Evolutionary conservation across 1,139 yeast species (phyloP).

Genomic region (Torulaspora pretoriensis): DNA sequence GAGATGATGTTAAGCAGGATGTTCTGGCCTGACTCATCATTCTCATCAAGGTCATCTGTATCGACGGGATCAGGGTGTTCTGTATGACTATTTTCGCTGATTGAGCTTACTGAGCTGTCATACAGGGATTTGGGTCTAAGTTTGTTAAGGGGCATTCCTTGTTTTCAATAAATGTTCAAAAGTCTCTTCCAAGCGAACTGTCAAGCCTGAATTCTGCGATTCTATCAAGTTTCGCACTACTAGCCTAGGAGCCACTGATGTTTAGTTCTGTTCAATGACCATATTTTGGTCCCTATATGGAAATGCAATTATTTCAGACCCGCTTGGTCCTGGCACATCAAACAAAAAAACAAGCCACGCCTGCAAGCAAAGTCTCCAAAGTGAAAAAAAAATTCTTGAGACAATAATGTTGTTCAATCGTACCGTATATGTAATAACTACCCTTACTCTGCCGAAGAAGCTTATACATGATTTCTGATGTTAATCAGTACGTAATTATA

Average conservation of each 20-base stretch:
- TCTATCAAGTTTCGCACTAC: not conserved
- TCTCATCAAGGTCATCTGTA: slow-evolving; percentile 78
- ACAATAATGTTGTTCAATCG: no score
- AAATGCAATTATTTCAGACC: not conserved
- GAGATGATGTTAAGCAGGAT: slow-evolving; percentile 82
- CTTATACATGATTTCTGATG: not conserved
- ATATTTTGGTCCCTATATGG: not conserved
- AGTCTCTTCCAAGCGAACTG: not conserved
- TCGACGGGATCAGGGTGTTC: slow-evolving; percentile 17
- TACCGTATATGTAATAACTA: no score
- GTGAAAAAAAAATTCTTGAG: no score
- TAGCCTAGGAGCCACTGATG: not conserved
- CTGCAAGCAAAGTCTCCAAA: slow-evolving; percentile 1
- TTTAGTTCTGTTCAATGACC: not conserved
- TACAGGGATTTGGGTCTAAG: slow-evolving; percentile 10
- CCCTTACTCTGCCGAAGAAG: not conserved
- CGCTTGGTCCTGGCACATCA: not conserved
- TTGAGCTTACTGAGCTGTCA: slow-evolving; percentile 11
- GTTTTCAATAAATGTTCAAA: not conserved
- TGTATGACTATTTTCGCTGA: slow-evolving; percentile 4
- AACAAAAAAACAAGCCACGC: slow-evolving; percentile 5
- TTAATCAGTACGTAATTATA: not conserved
- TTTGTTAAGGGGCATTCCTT: slow-evolving; percentile 9
- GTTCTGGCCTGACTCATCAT: slow-evolving; percentile 84
- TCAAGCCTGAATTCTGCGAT: no score